Evolutionary conservation across 192 early-diverging fungal species (phyloP).

Genomic region (Coemansia sp.): DNA sequence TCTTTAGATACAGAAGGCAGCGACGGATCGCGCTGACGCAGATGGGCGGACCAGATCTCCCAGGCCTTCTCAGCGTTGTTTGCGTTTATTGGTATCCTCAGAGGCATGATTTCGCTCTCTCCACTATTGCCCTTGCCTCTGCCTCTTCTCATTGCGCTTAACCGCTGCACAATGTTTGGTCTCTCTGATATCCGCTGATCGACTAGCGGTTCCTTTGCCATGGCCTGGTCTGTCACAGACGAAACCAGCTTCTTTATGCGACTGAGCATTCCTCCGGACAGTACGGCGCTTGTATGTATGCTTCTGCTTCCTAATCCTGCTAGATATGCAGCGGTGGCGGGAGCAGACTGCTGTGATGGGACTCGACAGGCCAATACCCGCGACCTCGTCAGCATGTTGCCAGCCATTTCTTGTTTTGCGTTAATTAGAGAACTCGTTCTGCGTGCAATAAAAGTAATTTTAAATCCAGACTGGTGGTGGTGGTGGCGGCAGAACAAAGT

Average conservation of each 20-base stretch:
- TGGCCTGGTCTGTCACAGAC: neutral
- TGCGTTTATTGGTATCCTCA: constrained; percentile 30
- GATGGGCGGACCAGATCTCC: constrained; percentile 35
- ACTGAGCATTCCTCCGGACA: neutral
- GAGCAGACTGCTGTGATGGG: neutral
- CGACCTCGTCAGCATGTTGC: neutral
- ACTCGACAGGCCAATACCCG: neutral
- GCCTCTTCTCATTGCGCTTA: constrained; percentile 7
- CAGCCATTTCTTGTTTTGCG: neutral
- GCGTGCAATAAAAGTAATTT: neutral
- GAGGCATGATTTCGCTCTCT: constrained; percentile 28
- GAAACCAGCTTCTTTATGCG: neutral
- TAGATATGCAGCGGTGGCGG: neutral
- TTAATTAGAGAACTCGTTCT: neutral
- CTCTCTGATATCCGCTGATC: neutral
- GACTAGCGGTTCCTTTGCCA: constrained; percentile 1
- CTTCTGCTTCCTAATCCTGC: neutral
- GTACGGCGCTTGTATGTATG: constrained; percentile 5
- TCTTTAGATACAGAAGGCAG: neutral
- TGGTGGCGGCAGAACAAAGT: neutral
- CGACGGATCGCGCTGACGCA: constrained; percentile 9
- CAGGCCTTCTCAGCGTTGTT: constrained; percentile 48
- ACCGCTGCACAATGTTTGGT: neutral
- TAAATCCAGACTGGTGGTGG: neutral
- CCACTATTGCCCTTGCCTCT: constrained; percentile 22